These are phyloP conservation scores for Chrysanthemum lavandulifolium DNA, from an alignment of 129 eudicot species.

Conservation along the genomic window DNA sequence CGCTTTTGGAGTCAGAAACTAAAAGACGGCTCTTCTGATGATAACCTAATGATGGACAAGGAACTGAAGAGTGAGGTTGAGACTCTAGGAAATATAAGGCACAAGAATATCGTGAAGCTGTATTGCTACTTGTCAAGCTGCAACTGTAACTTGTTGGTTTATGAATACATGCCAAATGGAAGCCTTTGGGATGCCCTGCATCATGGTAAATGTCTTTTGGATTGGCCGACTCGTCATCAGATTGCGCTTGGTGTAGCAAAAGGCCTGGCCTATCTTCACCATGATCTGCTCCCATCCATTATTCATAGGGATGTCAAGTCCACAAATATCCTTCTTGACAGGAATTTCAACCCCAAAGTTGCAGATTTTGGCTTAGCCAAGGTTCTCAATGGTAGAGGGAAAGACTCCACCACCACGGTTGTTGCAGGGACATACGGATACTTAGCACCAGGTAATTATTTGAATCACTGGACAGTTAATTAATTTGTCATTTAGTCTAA, in stretches of 20 bases:
- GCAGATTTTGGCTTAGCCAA: constrained; percentile 97
- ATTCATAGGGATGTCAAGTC: constrained; percentile 89
- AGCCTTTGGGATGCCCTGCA: constrained; percentile 95
- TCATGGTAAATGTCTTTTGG: constrained; percentile 52
- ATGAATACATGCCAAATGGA: constrained; percentile 96
- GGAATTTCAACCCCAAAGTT: constrained; percentile 65
- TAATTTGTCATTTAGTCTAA: neutral
- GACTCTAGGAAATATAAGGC: constrained; percentile 83
- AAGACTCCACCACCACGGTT: constrained; percentile 74
- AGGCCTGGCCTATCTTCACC: constrained; percentile 90
- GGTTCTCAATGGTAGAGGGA: constrained; percentile 72
- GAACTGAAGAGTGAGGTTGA: constrained; percentile 83
- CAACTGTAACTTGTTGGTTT: constrained; percentile 81
- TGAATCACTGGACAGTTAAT: too few relatives aligned
- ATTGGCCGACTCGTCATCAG: constrained; percentile 84
- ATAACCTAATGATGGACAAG: constrained; percentile 46
- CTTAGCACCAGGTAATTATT: constrained; percentile 99
- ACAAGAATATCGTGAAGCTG: constrained; percentile 84
- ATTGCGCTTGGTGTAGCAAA: constrained; percentile 90
- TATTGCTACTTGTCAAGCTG: constrained; percentile 67
- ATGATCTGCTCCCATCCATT: constrained; percentile 68
- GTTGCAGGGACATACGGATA: constrained; percentile 94
- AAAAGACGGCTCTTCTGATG: constrained; percentile 54
- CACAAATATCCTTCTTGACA: constrained; percentile 77
- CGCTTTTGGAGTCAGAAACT: constrained; percentile 75